Evolutionary conservation across 345 rosid species (phyloP).

Genomic region (Dovyalis caffra): DNA sequence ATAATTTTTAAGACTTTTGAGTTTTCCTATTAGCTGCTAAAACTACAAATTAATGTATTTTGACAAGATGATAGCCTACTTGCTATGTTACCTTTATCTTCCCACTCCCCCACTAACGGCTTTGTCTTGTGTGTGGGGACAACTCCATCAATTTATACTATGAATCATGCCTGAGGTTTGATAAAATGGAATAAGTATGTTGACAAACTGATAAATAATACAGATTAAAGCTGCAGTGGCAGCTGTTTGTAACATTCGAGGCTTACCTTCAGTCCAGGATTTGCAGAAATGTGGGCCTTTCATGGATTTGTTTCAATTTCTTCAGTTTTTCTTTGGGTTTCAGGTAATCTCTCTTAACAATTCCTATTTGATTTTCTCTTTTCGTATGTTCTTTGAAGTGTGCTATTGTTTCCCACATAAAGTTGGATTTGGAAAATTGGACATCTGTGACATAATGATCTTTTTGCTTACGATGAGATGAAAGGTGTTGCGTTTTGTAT

Average conservation of each 20-base stretch:
- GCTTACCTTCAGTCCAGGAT: constrained; percentile 54
- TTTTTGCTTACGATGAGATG: neutral
- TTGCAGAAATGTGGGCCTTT: constrained; percentile 47
- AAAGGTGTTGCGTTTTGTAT: constrained; percentile 10
- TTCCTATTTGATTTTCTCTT: neutral
- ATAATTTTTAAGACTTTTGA: neutral
- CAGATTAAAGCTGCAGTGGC: constrained; percentile 86
- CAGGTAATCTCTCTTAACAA: constrained; percentile 51
- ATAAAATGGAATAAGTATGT: constrained; percentile 5
- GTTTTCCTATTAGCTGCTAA: constrained; percentile 2
- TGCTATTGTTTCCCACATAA: neutral
- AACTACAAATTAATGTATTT: neutral
- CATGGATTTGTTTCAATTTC: constrained; percentile 74
- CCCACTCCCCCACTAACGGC: neutral
- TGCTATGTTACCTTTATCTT: neutral
- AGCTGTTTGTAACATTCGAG: constrained; percentile 59
- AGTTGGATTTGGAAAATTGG: neutral
- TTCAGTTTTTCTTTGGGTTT: constrained; percentile 75
- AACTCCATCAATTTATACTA: constrained; percentile 7
- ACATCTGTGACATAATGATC: neutral
- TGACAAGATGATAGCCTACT: constrained; percentile 9
- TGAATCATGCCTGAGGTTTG: constrained; percentile 8
- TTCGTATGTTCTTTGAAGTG: neutral
- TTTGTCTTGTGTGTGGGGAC: neutral
- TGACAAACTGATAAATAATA: constrained; percentile 27